A percentile compares a stretch with the other conserved stretches of the same genome.
Conservation (phyloP, 345 rosid species). For the Linum trigynum region DNA sequence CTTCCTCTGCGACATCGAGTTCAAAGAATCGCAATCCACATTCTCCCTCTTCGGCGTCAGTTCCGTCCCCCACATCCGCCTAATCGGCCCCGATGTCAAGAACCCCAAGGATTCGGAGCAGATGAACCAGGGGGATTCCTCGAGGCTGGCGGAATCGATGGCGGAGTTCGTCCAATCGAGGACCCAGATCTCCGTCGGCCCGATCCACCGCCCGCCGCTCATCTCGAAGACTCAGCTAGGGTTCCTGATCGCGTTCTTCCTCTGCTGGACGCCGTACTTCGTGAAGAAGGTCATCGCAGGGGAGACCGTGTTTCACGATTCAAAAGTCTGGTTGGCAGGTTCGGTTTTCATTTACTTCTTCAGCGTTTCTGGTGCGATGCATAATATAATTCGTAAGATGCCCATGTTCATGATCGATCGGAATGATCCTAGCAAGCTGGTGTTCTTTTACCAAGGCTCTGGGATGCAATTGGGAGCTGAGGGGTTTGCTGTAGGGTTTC, state of each 20-base stretch:
- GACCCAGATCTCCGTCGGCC: slow-evolving; percentile 54
- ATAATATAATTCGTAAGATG: slow-evolving; percentile 68
- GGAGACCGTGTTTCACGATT: slow-evolving; percentile 54
- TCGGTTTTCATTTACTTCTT: slow-evolving; percentile 66
- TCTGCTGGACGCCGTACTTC: slow-evolving; percentile 41
- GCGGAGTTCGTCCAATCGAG: slow-evolving; percentile 53
- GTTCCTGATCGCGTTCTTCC: slow-evolving; percentile 20
- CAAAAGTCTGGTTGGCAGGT: slow-evolving; percentile 51
- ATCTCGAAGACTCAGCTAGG: slow-evolving; percentile 39
- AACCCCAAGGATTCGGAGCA: slow-evolving; percentile 47
- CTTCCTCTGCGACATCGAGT: slow-evolving; percentile 80
- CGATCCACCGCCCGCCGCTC: slow-evolving; percentile 58
- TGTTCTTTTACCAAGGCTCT: slow-evolving; percentile 74
- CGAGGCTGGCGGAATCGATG: slow-evolving; percentile 80
- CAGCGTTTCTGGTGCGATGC: slow-evolving; percentile 81
- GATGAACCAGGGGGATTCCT: slow-evolving; percentile 63
- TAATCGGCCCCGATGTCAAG: slow-evolving; percentile 40
- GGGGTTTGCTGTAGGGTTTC: slow-evolving; percentile 71
- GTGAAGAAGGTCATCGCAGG: slow-evolving; percentile 43
- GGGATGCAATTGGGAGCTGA: slow-evolving; percentile 90
- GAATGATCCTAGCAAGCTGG: slow-evolving; percentile 53
- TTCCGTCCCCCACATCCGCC: slow-evolving; percentile 86
- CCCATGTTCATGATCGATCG: slow-evolving; percentile 68
- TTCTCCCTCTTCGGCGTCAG: slow-evolving; percentile 71
- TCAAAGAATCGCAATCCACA: slow-evolving; percentile 53